Evolutionary conservation across 1,284 basidiomycete genomes (phyloP).

Genomic region (Heliocybe sulcata): DNA sequence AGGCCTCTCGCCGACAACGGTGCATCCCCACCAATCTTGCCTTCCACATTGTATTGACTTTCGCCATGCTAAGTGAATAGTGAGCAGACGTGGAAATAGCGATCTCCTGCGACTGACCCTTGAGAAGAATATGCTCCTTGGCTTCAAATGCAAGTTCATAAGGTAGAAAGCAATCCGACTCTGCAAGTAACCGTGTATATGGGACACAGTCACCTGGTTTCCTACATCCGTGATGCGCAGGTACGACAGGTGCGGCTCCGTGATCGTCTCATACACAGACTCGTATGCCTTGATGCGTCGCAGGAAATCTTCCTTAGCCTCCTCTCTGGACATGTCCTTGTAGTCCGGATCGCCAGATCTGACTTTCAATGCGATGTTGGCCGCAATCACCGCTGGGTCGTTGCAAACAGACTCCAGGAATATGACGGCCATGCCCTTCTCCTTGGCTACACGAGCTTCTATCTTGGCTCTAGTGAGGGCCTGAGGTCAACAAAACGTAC

Average conservation of each 20-base stretch:
- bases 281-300: conserved; percentile 92
- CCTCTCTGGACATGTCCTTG: conserved; percentile 79
- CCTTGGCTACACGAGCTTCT: conserved; percentile 75
- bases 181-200: conserved; percentile 90
- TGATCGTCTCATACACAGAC: conserved; percentile 92
- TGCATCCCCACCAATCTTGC: conserved; percentile 96
- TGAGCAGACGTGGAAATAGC: conserved; percentile 5
- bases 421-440: conserved; percentile 86
- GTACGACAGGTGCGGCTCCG: conserved; percentile 81
- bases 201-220: conserved; percentile 75
- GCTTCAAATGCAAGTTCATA: conserved; percentile 97
- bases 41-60: conserved; percentile 94
- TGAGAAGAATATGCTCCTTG: conserved; percentile 94
- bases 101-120: conserved; percentile 45
- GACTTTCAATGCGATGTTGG: conserved; percentile 95
- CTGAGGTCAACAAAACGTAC: conserved; percentile 4
- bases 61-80: conserved; percentile 77
- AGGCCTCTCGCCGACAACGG: conserved; percentile 79
- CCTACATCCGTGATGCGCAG: conserved; percentile 88
- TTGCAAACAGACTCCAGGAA: conserved; percentile 96
- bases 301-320: conserved; percentile 87
- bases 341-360: conserved; percentile 97
- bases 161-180: conserved; percentile 97
- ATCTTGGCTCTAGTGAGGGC: conserved; percentile 61
- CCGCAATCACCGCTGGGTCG: conserved; percentile 89